phyloP scores from a whole-genome alignment of 1,284 basidiomycete species.

The Heliocybe sulcata region DNA sequence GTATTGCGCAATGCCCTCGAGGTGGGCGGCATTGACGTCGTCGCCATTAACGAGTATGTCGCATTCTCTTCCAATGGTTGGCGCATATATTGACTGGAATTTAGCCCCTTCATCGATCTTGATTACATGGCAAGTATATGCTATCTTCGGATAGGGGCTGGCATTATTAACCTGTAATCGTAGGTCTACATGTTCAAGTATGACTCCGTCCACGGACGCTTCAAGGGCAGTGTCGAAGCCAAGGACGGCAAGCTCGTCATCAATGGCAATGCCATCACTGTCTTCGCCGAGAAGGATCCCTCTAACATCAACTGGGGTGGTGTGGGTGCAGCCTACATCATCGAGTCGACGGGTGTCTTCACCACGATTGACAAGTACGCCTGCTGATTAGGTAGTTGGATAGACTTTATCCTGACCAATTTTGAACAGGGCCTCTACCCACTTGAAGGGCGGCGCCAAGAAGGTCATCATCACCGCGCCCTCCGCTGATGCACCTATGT shows the following conservation, averaged over 20 bases:
- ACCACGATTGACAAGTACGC: slow-evolving; percentile 83
- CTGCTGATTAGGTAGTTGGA: slow-evolving; percentile 1
- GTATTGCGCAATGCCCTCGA: slow-evolving; percentile 93
- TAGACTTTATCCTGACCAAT: background rate
- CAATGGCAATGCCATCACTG: slow-evolving; percentile 73
- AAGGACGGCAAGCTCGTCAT: slow-evolving; percentile 91
- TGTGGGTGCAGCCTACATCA: slow-evolving; percentile 86
- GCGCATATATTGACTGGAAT: background rate
- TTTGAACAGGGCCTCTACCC: slow-evolving; percentile 69
- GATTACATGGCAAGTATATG: slow-evolving; percentile 74
- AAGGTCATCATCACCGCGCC: slow-evolving; percentile 99
- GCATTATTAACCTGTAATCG: background rate
- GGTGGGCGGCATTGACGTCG: slow-evolving; percentile 71
- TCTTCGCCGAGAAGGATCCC: slow-evolving; percentile 89
- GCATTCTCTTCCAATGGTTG: slow-evolving; percentile 7
- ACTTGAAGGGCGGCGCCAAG: slow-evolving; percentile 99
- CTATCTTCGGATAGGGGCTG: background rate
- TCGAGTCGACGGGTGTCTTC: slow-evolving; percentile 99
- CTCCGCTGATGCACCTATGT: slow-evolving; percentile 98
- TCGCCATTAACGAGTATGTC: slow-evolving; percentile 86
- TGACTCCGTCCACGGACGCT: slow-evolving; percentile 96
- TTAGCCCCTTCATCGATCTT: slow-evolving; percentile 91
- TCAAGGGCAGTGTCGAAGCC: slow-evolving; percentile 79
- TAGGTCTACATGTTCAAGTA: slow-evolving; percentile 99
- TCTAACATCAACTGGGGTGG: slow-evolving; percentile 80